Percentiles rank a stretch among this genome's conserved stretches.
Evolutionary conservation across 2,329 filamentous ascomycete species (phyloP).

Genomic region (Ceratocystis variospora): DNA sequence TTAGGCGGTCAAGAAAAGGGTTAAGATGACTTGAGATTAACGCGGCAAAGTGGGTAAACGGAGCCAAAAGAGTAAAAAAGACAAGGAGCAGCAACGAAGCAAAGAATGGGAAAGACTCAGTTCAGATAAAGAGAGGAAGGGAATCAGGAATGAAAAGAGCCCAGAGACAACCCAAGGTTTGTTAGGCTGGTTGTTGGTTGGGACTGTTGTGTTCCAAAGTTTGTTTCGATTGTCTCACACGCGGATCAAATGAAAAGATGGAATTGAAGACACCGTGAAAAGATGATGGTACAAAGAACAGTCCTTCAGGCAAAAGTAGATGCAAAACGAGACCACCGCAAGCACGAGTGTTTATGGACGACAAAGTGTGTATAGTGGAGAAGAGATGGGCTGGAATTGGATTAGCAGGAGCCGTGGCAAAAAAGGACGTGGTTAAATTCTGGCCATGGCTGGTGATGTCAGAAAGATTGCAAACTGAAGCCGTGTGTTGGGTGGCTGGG

Average conservation of each 20-base stretch:
- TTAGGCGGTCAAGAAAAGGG: neutral
- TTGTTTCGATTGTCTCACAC: constrained; percentile 1
- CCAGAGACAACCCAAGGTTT: neutral
- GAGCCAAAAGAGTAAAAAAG: neutral
- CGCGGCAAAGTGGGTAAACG: constrained; percentile 1
- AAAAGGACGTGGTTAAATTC: neutral
- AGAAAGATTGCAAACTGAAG: constrained; percentile 3
- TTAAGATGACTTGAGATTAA: neutral
- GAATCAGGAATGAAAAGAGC: neutral
- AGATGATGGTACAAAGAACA: neutral
- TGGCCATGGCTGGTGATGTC: neutral
- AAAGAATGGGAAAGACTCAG: constrained; percentile 5
- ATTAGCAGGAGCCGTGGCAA: neutral
- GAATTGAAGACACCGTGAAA: neutral
- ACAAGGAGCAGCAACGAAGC: neutral
- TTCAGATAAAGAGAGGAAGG: neutral
- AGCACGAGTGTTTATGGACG: neutral
- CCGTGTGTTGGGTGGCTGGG: constrained; percentile 2
- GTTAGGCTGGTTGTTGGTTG: neutral
- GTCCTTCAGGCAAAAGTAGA: neutral
- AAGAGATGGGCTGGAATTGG: neutral
- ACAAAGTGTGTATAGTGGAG: neutral
- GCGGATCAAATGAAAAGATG: neutral
- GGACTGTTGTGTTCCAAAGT: neutral
- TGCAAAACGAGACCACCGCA: neutral